phyloP scores from a whole-genome alignment of 2,329 filamentous ascomycete species.

The Bipolaris zeicola region DNA sequence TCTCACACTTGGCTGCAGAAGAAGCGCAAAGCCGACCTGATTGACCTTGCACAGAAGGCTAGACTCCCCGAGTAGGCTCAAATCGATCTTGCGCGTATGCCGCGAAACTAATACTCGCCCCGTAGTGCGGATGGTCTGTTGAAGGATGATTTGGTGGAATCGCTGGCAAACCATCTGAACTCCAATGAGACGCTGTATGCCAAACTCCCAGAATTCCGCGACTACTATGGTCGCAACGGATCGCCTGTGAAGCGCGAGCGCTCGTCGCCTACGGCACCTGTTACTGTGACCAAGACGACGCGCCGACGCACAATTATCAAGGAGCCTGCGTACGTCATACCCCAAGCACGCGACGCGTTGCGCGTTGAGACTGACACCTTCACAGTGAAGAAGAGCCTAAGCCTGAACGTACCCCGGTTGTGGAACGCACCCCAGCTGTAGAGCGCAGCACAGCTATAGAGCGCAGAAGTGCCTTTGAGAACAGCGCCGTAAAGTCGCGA shows the following conservation, averaged over 20 bases:
- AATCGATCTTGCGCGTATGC: constrained; percentile 1
- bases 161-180: constrained; percentile 47
- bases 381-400: constrained; percentile 49
- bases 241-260: constrained; percentile 59
- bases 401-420: constrained; percentile 42
- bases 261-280: constrained; percentile 42
- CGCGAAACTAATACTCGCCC: constrained; percentile 19
- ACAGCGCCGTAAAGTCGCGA: constrained; percentile 5
- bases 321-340: constrained; percentile 36
- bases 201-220: constrained; percentile 67
- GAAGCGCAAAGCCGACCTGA: constrained; percentile 81
- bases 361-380: constrained; percentile 33
- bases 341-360: constrained; percentile 29
- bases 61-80: constrained; percentile 70
- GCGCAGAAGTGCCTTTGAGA: constrained; percentile 39
- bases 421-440: neutral
- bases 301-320: constrained; percentile 46
- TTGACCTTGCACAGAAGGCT: constrained; percentile 72
- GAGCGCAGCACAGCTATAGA: constrained; percentile 41
- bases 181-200: constrained; percentile 70
- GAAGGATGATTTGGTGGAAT: constrained; percentile 76
- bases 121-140: constrained; percentile 70
- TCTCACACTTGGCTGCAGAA: constrained; percentile 73
- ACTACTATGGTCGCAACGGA: constrained; percentile 74
- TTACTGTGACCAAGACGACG: constrained; percentile 40